These are phyloP conservation scores for Alternaria sp. DNA, from an alignment of 2,329 filamentous ascomycete species.

Conservation along the genomic window DNA sequence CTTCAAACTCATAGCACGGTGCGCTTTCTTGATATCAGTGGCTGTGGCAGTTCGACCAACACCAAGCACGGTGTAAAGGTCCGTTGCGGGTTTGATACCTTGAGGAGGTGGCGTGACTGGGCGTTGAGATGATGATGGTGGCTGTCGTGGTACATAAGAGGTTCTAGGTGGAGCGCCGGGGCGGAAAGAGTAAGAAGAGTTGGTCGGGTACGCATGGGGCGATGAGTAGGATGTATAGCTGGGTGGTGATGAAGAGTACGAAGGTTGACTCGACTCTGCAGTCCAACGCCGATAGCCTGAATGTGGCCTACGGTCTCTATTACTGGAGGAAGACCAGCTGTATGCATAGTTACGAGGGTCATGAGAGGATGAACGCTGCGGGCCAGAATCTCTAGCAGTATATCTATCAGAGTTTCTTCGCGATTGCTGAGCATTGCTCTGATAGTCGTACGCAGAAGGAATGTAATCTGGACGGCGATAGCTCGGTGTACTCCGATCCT, in stretches of 20 bases:
- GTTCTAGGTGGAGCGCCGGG: neutral
- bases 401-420: neutral
- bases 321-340: neutral
- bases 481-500: neutral
- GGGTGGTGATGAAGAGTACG: neutral
- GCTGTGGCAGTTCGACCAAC: constrained; percentile 76
- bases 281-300: neutral
- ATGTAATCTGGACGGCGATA: neutral
- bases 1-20: constrained; percentile 93
- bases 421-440: neutral
- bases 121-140: neutral
- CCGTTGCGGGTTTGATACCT: constrained; percentile 33
- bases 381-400: neutral
- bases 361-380: neutral
- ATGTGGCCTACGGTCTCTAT: neutral
- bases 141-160: neutral
- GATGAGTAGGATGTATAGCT: neutral
- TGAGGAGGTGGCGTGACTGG: neutral
- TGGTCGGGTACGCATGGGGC: neutral
- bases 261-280: neutral
- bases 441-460: neutral
- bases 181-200: neutral
- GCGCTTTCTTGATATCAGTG: constrained; percentile 91
- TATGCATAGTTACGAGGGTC: neutral
- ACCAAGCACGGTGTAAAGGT: constrained; percentile 84